A percentile compares a stretch with the other conserved stretches of the same genome.
These are phyloP conservation scores for Penicillium sp. DNA, from an alignment of 2,329 filamentous ascomycete genomes.

Conservation along the genomic window DNA sequence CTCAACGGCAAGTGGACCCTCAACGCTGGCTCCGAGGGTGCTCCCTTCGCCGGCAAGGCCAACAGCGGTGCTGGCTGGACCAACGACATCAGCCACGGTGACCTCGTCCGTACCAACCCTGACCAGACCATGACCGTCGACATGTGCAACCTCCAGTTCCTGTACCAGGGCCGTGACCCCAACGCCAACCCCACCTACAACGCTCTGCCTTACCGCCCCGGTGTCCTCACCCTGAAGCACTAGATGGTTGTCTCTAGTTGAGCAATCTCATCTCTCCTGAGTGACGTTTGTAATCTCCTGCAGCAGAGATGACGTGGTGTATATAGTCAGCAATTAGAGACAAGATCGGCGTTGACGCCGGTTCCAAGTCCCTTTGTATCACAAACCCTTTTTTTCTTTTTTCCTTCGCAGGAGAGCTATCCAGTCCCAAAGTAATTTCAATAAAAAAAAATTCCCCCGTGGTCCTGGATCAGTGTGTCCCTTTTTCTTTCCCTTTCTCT, in stretches of 20 bases:
- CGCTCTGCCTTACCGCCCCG: slow-evolving; percentile 51
- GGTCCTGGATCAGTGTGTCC: too few species aligned
- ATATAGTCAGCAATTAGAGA: too few species aligned
- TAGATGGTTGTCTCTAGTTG: neutral
- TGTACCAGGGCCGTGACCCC: slow-evolving; percentile 56
- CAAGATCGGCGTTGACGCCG: too few species aligned
- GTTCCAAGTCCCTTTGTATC: too few species aligned
- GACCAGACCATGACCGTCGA: slow-evolving; percentile 61
- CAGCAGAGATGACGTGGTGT: too few species aligned
- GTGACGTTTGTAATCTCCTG: too few species aligned
- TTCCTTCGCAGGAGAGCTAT: too few species aligned
- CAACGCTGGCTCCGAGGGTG: slow-evolving; percentile 50
- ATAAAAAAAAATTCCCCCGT: too few species aligned
- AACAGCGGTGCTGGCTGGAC: slow-evolving; percentile 62
- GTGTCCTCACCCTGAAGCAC: slow-evolving; percentile 45
- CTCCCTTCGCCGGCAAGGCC: slow-evolving; percentile 61
- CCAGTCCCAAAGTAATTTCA: too few species aligned
- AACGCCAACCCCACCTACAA: slow-evolving; percentile 44
- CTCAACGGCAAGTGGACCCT: slow-evolving; percentile 54
- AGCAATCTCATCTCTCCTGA: neutral
- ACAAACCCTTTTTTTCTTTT: too few species aligned
- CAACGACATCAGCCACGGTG: slow-evolving; percentile 62
- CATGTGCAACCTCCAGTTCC: slow-evolving; percentile 58
- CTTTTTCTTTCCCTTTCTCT: too few species aligned
- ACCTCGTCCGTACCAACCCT: slow-evolving; percentile 50